phyloP scores from a whole-genome alignment of 108 stramenopile species.

The Pseudonitzschia delicatissima region DNA sequence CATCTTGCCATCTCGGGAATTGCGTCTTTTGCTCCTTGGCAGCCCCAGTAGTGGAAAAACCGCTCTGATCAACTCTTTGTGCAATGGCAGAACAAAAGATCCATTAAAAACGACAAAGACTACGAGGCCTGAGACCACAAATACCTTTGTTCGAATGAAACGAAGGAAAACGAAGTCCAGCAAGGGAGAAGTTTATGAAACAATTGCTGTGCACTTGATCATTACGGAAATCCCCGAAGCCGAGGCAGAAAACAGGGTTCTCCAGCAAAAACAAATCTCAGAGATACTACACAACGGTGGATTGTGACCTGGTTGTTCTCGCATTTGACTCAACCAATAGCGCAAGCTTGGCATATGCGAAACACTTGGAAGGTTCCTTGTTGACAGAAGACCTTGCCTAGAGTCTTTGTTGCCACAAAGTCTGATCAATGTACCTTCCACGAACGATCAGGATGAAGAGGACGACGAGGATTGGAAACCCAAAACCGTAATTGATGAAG shows the following conservation, averaged over 20 bases:
- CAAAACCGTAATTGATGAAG: conserved; percentile 35
- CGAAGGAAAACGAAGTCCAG: conserved; percentile 25
- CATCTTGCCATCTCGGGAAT: conserved; percentile 42
- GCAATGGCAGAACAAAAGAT: conserved; percentile 1
- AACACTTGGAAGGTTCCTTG: conserved; percentile 47
- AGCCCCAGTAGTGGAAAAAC: conserved; percentile 49
- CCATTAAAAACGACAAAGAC: conserved; percentile 31
- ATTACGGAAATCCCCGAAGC: conserved; percentile 63
- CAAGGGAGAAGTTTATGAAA: conserved; percentile 21
- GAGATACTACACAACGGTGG: conserved; percentile 30
- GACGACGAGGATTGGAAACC: conserved; percentile 25
- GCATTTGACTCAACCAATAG: conserved; percentile 57
- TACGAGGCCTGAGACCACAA: conserved; percentile 25
- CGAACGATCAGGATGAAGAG: conserved; percentile 14
- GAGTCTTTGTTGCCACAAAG: conserved; percentile 62
- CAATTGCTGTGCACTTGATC: conserved; percentile 61
- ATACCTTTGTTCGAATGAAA: conserved; percentile 43
- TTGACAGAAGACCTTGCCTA: conserved; percentile 60
- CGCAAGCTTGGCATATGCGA: conserved; percentile 55
- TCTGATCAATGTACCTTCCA: conserved; percentile 24
- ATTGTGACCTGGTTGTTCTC: conserved; percentile 65
- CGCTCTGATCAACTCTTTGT: conserved; percentile 40
- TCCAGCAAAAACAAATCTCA: conserved; percentile 30
- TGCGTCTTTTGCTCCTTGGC: conserved; percentile 65
- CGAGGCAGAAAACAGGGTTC: conserved; percentile 29